These are phyloP conservation scores for Escovopsis sp. DNA, from an alignment of 2,329 filamentous ascomycete species.

Conservation along the genomic window DNA sequence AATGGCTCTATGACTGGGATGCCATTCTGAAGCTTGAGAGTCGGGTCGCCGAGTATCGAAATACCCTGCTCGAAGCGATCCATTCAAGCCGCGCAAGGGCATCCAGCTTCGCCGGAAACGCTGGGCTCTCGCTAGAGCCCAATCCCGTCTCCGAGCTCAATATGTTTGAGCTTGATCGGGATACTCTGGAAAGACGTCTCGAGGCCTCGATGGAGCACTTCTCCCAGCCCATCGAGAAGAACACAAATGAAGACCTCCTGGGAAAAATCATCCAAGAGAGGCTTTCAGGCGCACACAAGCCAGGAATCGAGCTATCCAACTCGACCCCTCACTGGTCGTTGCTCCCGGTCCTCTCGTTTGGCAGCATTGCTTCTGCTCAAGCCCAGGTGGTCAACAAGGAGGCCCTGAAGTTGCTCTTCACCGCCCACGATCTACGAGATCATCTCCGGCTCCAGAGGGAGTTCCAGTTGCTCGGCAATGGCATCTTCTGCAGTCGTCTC, in stretches of 20 bases:
- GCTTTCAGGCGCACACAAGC: conserved; percentile 18
- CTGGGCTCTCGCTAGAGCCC: conserved; percentile 4
- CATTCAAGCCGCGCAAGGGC: conserved; percentile 4
- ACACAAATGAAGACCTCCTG: conserved; percentile 20
- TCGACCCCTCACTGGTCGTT: conserved; percentile 43
- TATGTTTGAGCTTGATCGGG: conserved; percentile 31
- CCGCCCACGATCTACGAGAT: conserved; percentile 51
- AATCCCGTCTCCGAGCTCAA: background rate
- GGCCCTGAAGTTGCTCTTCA: conserved; percentile 62
- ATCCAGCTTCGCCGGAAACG: background rate
- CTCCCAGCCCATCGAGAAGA: conserved; percentile 18
- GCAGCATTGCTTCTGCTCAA: conserved; percentile 59
- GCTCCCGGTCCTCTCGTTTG: conserved; percentile 57
- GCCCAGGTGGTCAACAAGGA: conserved; percentile 63
- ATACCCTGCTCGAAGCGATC: conserved; percentile 14
- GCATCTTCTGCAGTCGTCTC: conserved; percentile 65
- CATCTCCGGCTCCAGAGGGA: conserved; percentile 64
- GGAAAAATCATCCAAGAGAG: conserved; percentile 24
- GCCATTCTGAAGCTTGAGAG: conserved; percentile 49
- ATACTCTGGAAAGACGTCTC: conserved; percentile 32
- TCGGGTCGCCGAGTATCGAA: conserved; percentile 32
- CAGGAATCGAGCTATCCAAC: conserved; percentile 11
- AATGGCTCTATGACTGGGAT: conserved; percentile 61
- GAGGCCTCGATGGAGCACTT: conserved; percentile 34
- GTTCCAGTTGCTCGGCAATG: conserved; percentile 76